A percentile compares a stretch with the other conserved stretches of the same genome.
Conservation (phyloP, 176 grass and related monocot species). For the Aegilops umbellulata region DNA sequence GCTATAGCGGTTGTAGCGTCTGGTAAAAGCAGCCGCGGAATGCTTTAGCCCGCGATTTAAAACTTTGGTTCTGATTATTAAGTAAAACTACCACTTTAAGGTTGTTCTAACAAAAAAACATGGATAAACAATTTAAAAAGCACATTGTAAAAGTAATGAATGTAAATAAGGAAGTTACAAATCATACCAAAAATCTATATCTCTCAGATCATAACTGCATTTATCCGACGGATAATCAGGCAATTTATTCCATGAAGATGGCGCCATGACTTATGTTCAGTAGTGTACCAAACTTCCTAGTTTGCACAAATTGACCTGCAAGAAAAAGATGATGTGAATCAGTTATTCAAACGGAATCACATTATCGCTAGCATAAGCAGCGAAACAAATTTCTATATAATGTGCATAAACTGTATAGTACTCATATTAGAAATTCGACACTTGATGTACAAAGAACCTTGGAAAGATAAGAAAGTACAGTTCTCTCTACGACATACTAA, state of each 20-base stretch:
- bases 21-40: no score
- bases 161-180: not conserved
- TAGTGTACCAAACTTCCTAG: not conserved
- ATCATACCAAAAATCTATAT: slow-evolving; percentile 18
- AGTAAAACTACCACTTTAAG: no score
- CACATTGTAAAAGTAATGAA: not conserved
- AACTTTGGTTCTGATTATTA: no score
- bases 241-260: not conserved
- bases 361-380: no score
- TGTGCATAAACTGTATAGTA: not conserved
- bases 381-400: not conserved
- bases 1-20: no score
- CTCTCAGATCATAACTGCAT: not conserved
- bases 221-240: not conserved
- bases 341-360: not conserved
- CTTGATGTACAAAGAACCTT: not conserved
- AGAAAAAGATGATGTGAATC: not conserved
- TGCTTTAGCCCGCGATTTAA: no score
- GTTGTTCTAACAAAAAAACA: not conserved
- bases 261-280: not conserved
- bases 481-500: not conserved
- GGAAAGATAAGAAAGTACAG: not conserved
- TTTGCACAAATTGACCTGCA: not conserved
- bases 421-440: not conserved
- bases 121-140: not conserved